Conservation (phyloP, 1,284 basidiomycete species). For the Pseudozyma hubeiensis region DNA sequence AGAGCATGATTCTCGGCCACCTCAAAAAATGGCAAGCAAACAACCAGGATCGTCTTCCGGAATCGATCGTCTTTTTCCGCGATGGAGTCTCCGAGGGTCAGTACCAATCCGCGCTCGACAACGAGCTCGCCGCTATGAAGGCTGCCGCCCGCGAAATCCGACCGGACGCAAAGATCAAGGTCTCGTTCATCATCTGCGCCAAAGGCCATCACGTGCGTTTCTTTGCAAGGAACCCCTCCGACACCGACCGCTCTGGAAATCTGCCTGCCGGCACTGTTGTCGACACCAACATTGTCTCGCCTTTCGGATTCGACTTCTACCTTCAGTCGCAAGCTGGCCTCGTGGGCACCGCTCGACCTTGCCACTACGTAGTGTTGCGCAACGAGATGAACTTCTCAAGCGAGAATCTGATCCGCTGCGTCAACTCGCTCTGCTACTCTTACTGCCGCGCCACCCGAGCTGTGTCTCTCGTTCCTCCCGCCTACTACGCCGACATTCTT, state of each 20-base stretch:
- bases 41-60: slow-evolving; percentile 67
- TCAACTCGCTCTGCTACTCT: slow-evolving; percentile 69
- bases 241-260: slow-evolving; percentile 71
- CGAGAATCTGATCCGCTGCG: slow-evolving; percentile 57
- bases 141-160: slow-evolving; percentile 54
- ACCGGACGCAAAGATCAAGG: slow-evolving; percentile 66
- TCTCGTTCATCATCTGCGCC: slow-evolving; percentile 53
- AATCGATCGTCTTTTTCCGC: slow-evolving; percentile 70
- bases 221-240: slow-evolving; percentile 66
- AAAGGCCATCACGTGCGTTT: slow-evolving; percentile 70
- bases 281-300: slow-evolving; percentile 70
- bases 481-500: slow-evolving; percentile 71
- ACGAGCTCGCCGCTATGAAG: slow-evolving; percentile 69
- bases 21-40: slow-evolving; percentile 43
- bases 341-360: slow-evolving; percentile 69
- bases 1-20: slow-evolving; percentile 52
- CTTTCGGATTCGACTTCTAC: slow-evolving; percentile 70
- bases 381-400: slow-evolving; percentile 68
- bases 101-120: slow-evolving; percentile 70
- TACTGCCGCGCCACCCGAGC: slow-evolving; percentile 70
- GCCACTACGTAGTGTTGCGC: slow-evolving; percentile 69
- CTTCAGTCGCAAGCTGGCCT: slow-evolving; percentile 63
- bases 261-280: slow-evolving; percentile 69
- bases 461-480: slow-evolving; percentile 69
- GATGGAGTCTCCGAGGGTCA: slow-evolving; percentile 72